These are phyloP conservation scores for Alternaria postmessia DNA, from an alignment of 2,329 filamentous ascomycete species.

Conservation along the genomic window DNA sequence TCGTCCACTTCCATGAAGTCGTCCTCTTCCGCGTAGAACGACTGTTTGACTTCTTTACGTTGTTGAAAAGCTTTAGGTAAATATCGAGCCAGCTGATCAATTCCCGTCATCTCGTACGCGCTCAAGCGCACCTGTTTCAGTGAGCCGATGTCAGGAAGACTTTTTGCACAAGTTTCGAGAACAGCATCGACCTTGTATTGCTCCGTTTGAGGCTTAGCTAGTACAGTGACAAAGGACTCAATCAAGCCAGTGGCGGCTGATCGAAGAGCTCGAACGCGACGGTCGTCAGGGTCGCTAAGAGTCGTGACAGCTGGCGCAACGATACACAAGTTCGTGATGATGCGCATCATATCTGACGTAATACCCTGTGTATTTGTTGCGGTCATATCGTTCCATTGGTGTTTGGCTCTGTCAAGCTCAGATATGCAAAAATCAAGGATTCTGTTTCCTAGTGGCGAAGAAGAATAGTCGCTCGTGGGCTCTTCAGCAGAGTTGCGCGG, in stretches of 20 bases:
- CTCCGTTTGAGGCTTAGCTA: slow-evolving; percentile 50
- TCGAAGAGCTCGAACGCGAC: slow-evolving; percentile 33
- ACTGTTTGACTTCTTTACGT: slow-evolving; percentile 42
- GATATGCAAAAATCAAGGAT: slow-evolving; percentile 57
- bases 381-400: slow-evolving; percentile 55
- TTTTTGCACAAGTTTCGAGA: slow-evolving; percentile 47
- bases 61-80: slow-evolving; percentile 41
- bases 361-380: slow-evolving; percentile 56
- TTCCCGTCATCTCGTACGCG: slow-evolving; percentile 39
- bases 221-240: slow-evolving; percentile 44
- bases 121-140: slow-evolving; percentile 21
- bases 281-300: slow-evolving; percentile 29
- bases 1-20: slow-evolving; percentile 74
- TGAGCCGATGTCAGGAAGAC: slow-evolving; percentile 38
- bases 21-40: slow-evolving; percentile 48
- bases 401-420: slow-evolving; percentile 56
- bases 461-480: slow-evolving; percentile 25
- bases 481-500: slow-evolving; percentile 10
- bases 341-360: slow-evolving; percentile 60
- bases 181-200: slow-evolving; percentile 56
- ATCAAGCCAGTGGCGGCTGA: slow-evolving; percentile 31
- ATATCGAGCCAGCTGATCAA: slow-evolving; percentile 45
- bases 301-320: slow-evolving; percentile 47
- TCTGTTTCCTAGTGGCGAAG: slow-evolving; percentile 33
- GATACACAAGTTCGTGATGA: slow-evolving; percentile 59